A percentile compares a stretch with the other conserved stretches of the same genome.
Conservation (phyloP, 179 eudicot genomes). For the Nepenthes alata region DNA sequence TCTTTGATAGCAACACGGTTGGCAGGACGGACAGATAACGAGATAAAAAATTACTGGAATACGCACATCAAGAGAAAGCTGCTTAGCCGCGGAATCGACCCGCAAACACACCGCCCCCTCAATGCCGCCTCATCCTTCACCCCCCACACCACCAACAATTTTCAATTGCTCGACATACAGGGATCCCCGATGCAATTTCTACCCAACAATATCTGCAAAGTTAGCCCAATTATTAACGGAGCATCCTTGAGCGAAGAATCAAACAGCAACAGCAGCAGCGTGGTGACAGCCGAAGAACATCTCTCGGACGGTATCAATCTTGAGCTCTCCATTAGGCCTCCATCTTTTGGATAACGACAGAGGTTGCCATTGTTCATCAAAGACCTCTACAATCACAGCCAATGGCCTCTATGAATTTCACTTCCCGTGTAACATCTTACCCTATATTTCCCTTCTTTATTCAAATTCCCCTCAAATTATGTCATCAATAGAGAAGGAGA, state of each 20-base stretch:
- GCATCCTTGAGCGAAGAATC: conserved; percentile 12
- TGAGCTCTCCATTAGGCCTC: conserved; percentile 10
- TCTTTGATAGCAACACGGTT: conserved; percentile 33
- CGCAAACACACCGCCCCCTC: conserved; percentile 28
- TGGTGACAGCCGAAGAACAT: conserved; percentile 2
- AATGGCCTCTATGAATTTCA: not conserved
- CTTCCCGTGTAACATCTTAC: not conserved
- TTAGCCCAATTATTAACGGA: conserved; percentile 1
- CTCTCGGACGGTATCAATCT: conserved; percentile 4
- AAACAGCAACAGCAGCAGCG: conserved; percentile 8
- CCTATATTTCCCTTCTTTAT: not conserved
- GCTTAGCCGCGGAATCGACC: conserved; percentile 29
- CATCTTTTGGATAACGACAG: conserved; percentile 10
- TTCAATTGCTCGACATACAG: conserved; percentile 17
- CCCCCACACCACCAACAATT: not conserved
- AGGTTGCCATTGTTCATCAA: conserved; percentile 13
- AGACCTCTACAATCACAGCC: conserved; percentile 6
- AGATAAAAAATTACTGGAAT: conserved; percentile 43
- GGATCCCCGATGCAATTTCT: conserved; percentile 10
- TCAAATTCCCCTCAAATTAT: too few relatives aligned
- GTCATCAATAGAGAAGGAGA: too few relatives aligned
- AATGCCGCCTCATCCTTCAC: not conserved
- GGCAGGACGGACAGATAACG: conserved; percentile 38
- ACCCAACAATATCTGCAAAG: not conserved
- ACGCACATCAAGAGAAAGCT: conserved; percentile 36